These are phyloP conservation scores for Claviceps monticola DNA, from an alignment of 2,329 filamentous ascomycete species.

Conservation along the genomic window DNA sequence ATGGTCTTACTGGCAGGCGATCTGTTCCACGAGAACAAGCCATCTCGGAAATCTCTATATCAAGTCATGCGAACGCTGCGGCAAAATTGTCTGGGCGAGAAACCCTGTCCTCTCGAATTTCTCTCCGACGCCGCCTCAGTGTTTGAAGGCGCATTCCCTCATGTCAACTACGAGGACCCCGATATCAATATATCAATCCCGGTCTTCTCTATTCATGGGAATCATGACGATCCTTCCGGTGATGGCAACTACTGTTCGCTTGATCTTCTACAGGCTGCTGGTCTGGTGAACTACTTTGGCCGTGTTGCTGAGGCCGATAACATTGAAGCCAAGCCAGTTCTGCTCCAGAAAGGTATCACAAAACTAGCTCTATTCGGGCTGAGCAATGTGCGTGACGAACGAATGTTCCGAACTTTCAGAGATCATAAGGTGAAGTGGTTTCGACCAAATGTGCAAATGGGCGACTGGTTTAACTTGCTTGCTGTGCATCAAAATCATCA, in stretches of 20 bases:
- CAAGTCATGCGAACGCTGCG: constrained; percentile 92
- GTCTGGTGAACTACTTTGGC: constrained; percentile 91
- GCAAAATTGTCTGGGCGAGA: constrained; percentile 88
- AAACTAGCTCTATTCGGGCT: constrained; percentile 89
- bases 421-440: constrained; percentile 93
- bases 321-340: constrained; percentile 78
- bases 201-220: constrained; percentile 96
- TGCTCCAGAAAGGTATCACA: constrained; percentile 85
- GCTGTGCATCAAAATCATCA: constrained; percentile 94
- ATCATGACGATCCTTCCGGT: constrained; percentile 96
- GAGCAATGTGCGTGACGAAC: constrained; percentile 91
- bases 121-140: constrained; percentile 85
- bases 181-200: constrained; percentile 96
- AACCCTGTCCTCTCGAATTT: constrained; percentile 89
- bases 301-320: constrained; percentile 86
- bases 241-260: constrained; percentile 85
- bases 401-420: constrained; percentile 83
- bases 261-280: constrained; percentile 80
- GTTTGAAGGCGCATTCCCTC: constrained; percentile 77
- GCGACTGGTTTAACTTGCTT: constrained; percentile 93
- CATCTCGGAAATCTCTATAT: constrained; percentile 88
- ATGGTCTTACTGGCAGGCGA: constrained; percentile 95
- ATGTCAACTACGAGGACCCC: constrained; percentile 95
- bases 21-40: constrained; percentile 96
- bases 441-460: constrained; percentile 60